A percentile compares a stretch with the other conserved stretches of the same genome.
Evolutionary conservation across 2,329 filamentous ascomycete species (phyloP).

Genomic region (Cladophialophora carrionii): DNA sequence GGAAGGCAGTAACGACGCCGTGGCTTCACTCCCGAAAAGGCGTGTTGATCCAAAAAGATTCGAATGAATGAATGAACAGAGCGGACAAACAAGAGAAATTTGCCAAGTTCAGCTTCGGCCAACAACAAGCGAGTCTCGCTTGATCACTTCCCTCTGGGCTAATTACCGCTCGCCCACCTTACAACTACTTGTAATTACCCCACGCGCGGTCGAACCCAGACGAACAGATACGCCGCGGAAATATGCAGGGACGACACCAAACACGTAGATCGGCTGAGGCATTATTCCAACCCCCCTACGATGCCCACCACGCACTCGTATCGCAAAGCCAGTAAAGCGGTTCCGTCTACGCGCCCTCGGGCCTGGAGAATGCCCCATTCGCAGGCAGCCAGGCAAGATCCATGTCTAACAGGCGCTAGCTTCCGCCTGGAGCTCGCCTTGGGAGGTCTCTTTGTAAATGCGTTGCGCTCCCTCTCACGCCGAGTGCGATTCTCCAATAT

Average conservation of each 20-base stretch:
- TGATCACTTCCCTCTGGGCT: too few species aligned
- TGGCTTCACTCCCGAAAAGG: not conserved
- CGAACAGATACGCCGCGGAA: not conserved
- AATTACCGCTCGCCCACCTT: not conserved
- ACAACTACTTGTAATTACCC: not conserved
- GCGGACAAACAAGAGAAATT: constrained; percentile 10
- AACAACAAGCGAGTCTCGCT: not conserved
- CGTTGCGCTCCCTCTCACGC: not conserved
- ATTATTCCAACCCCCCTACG: not conserved
- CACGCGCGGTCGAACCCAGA: not conserved
- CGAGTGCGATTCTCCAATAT: not conserved
- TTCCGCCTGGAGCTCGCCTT: not conserved
- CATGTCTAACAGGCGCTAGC: not conserved
- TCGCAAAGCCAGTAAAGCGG: constrained; percentile 5
- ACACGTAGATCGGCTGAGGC: not conserved
- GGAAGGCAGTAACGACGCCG: not conserved
- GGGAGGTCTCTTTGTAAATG: not conserved
- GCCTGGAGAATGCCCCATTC: constrained; percentile 5
- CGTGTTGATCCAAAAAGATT: not conserved
- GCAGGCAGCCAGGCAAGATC: not conserved
- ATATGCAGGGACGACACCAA: not conserved
- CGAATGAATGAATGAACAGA: not conserved
- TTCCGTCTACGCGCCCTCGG: constrained; percentile 6
- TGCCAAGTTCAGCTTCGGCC: constrained; percentile 8
- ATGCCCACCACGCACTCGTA: not conserved